These are phyloP conservation scores for baker's yeast (Saccharomyces cerevisiae) DNA, from an alignment of 805 yeast genomes.

Conservation along the genomic window DNA sequence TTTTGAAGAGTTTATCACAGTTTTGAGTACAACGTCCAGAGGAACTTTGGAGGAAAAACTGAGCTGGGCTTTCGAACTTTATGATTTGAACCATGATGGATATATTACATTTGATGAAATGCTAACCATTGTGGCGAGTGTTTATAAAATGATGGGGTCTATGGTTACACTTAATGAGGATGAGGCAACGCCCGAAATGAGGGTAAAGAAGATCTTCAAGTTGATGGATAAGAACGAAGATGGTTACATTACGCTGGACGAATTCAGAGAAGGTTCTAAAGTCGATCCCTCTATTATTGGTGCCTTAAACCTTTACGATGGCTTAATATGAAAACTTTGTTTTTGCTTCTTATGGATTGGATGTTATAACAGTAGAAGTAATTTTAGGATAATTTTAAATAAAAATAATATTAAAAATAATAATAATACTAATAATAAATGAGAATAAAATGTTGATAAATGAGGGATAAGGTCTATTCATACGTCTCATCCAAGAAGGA, in stretches of 20 bases:
- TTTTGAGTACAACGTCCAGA: conserved; percentile 76
- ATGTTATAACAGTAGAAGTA: neutral
- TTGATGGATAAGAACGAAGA: conserved; percentile 64
- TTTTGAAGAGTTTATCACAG: conserved; percentile 86
- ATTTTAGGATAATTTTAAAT: neutral
- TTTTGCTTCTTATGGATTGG: neutral
- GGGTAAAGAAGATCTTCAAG: conserved; percentile 74
- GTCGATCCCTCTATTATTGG: conserved; percentile 67
- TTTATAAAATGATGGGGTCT: conserved; percentile 91
- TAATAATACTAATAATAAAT: neutral
- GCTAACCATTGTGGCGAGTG: conserved; percentile 68
- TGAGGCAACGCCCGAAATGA: conserved; percentile 82
- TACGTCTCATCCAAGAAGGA: conserved; percentile 18
- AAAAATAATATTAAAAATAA: neutral
- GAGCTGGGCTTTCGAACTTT: conserved; percentile 81
- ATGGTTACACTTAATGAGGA: conserved; percentile 85
- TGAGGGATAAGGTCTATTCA: neutral
- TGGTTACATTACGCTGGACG: conserved; percentile 67
- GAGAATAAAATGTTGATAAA: neutral
- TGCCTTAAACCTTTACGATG: conserved; percentile 74
- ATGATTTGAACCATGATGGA: conserved; percentile 78
- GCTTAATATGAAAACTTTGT: conserved; percentile 44
- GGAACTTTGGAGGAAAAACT: conserved; percentile 80
- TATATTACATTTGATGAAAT: conserved; percentile 68
- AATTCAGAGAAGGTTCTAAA: conserved; percentile 74